Evolutionary conservation across 306 rosid genomes (phyloP).

Genomic region (Mucuna pruriens): DNA sequence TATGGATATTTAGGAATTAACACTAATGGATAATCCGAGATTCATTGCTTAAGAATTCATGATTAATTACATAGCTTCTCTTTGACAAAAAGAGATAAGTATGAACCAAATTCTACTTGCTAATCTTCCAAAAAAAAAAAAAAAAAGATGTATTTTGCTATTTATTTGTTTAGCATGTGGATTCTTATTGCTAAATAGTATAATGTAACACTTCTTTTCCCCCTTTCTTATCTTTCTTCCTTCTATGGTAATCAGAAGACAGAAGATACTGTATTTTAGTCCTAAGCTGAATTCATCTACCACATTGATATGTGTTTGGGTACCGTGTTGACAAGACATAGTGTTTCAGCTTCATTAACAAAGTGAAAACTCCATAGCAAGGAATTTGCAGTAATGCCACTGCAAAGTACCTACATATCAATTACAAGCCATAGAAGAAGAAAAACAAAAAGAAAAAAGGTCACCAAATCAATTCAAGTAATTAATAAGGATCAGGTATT

Average conservation of each 20-base stretch:
- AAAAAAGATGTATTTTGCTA: neutral
- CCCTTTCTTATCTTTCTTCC: neutral
- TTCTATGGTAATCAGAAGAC: slow-evolving; percentile 28
- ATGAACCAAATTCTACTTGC: slow-evolving; percentile 14
- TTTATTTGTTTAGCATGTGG: slow-evolving; percentile 26
- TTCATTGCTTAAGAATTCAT: neutral
- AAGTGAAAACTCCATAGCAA: slow-evolving; percentile 81
- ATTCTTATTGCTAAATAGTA: slow-evolving; percentile 6
- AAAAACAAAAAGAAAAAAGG: neutral
- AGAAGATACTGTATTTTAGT: neutral
- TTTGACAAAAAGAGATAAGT: neutral
- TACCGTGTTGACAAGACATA: slow-evolving; percentile 54
- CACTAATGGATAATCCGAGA: neutral
- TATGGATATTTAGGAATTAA: neutral
- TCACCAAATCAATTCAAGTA: slow-evolving; percentile 25
- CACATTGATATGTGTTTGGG: slow-evolving; percentile 63
- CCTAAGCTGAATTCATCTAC: slow-evolving; percentile 39
- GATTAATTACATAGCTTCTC: neutral
- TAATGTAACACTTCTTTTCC: neutral
- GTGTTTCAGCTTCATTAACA: slow-evolving; percentile 84
- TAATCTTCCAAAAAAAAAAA: neutral
- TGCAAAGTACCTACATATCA: slow-evolving; percentile 67
- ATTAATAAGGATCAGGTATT: neutral
- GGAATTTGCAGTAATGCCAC: slow-evolving; percentile 87
- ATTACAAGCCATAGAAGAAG: slow-evolving; percentile 19